Percentiles rank a stretch among this genome's conserved stretches.
Evolutionary conservation across 176 grass and related monocot species (phyloP).

Genomic region (Poa pratensis): DNA sequence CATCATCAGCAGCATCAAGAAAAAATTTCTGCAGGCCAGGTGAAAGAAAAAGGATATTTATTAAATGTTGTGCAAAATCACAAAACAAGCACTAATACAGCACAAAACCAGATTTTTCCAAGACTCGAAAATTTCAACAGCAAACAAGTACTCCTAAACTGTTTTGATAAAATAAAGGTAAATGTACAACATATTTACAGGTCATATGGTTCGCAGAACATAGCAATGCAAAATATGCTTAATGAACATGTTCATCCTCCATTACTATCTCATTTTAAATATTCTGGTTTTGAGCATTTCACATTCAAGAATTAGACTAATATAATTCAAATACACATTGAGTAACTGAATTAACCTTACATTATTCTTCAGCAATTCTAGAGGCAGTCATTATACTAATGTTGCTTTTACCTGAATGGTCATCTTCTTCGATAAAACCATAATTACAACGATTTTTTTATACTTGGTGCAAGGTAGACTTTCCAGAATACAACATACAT

Average conservation of each 20-base stretch:
- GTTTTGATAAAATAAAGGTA: background rate
- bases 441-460: background rate
- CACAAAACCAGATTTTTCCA: background rate
- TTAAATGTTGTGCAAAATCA: conserved; percentile 17
- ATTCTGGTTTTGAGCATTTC: background rate
- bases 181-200: background rate
- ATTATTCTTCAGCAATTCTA: background rate
- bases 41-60: conserved; percentile 18
- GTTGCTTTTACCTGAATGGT: background rate
- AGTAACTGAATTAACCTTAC: background rate
- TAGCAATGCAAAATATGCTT: background rate
- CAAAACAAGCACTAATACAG: background rate
- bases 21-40: conserved; percentile 80
- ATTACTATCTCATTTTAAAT: background rate
- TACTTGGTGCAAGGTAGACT: conserved; percentile 23
- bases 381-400: background rate
- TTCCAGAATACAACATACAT: background rate
- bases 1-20: conserved; percentile 88
- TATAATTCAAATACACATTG: background rate
- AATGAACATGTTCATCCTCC: background rate
- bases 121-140: background rate
- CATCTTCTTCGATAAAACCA: conserved; percentile 6
- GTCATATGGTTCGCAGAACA: background rate
- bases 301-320: background rate
- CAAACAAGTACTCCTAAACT: background rate